phyloP scores from a whole-genome alignment of 169 alveolate genomes.

The Eimeria maxima region DNA sequence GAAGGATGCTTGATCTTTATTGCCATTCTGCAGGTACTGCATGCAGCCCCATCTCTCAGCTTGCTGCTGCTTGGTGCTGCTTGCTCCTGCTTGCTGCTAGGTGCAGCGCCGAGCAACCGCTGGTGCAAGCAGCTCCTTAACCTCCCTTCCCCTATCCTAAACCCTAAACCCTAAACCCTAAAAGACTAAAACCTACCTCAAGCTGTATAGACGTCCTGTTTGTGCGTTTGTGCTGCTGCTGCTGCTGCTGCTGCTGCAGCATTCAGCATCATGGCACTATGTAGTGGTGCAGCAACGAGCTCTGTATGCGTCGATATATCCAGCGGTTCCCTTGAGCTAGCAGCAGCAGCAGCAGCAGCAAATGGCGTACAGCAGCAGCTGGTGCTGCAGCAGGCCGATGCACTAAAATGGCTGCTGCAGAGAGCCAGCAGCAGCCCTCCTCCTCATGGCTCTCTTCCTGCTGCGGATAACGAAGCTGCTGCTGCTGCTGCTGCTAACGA shows the following conservation, averaged over 20 bases:
- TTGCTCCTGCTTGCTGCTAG: neutral
- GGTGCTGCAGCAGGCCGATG: conserved; percentile 67
- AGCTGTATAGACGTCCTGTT: neutral
- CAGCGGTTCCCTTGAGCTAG: conserved; percentile 14
- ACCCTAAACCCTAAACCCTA: too few species aligned
- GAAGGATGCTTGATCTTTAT: conserved; percentile 48
- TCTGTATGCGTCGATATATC: conserved; percentile 35
- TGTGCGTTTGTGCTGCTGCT: neutral
- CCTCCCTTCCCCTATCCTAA: too few species aligned
- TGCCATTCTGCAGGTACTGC: conserved; percentile 76
- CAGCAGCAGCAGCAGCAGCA: conserved; percentile 57
- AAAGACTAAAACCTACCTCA: neutral
- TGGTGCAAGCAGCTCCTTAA: neutral
- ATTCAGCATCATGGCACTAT: conserved; percentile 54
- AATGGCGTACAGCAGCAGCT: conserved; percentile 62
- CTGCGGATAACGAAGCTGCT: neutral
- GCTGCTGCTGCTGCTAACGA: neutral
- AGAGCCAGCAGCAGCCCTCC: neutral
- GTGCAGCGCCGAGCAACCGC: neutral
- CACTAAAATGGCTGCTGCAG: conserved; percentile 52
- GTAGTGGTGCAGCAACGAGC: conserved; percentile 15
- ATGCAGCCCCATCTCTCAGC: neutral
- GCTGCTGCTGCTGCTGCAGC: conserved; percentile 44
- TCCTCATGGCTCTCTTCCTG: neutral
- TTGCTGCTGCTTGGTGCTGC: neutral